Base-by-base conservation (phyloP, 2,329 filamentous ascomycete species). In the Cadophora luteo-olivacea region DNA sequence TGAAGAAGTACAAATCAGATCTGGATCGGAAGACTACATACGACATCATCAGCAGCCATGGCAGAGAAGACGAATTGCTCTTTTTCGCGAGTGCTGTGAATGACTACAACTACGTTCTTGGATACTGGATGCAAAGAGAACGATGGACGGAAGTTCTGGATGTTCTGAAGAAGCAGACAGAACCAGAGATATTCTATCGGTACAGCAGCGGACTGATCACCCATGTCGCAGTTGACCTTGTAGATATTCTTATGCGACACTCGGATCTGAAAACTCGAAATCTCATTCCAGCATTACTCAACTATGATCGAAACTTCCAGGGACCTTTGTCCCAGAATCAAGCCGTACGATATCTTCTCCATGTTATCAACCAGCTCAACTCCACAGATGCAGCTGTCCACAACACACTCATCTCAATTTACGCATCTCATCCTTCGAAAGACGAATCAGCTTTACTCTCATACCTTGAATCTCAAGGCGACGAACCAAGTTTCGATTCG, bases 141-240 rank as follows among this genome's bases (percentile, higher is more conserved):
- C 89, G 92, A 74, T 99, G 96, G 96, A 82, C 84, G 4, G 94
- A 97, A 75, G 93, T 94, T 2, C 84, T 99, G 72, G 87, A 89
- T 66, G 94, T 98, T 51, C 84, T 99, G 64, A 97, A 97, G 82
- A 94, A 92, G 79, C 96, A 99, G 81, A 97, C 91, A 5, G 92
- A 97, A 62, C 88, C 93, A 0, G 93, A 97, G 62, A 92, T 97
- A 57, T 99, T 98, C 81, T 98, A 98, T 83, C 91, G 93, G 71
- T 97, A 98, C 79, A 96, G 93, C 82, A 97, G 91, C 76, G 94
- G 98, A n/a, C 86, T 99, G 60, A 97, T 99, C 91, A 91, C 90
- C 19, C 92, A 97, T 77, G 90, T 90, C 3, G 89, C 95, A 0
- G 87, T 91, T 6, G 94, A 97, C 64, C 84, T 97, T 29, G 92